phyloP scores from a whole-genome alignment of 495 filamentous ascomycete species.

The Penicillium psychrofluorescens region DNA sequence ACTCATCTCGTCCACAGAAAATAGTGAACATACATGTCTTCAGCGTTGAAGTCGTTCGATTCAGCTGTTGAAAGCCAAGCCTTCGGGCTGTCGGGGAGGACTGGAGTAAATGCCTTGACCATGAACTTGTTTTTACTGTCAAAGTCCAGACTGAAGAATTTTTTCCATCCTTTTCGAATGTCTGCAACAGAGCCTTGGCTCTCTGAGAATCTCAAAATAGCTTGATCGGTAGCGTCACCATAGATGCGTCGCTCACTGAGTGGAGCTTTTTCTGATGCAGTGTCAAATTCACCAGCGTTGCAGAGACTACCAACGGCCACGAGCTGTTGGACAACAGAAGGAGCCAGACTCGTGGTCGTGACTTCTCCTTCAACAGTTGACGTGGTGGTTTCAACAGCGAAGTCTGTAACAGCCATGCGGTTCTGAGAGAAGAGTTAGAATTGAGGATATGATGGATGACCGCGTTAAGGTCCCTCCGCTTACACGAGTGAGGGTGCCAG shows the following conservation, averaged over 20 bases:
- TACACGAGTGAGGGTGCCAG: conserved; percentile 57
- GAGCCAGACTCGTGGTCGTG: conserved; percentile 5
- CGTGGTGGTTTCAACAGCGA: conserved; percentile 11
- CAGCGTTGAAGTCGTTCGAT: conserved; percentile 5
- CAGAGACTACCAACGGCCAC: conserved; percentile 50
- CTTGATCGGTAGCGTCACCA: conserved; percentile 65
- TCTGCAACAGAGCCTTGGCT: conserved; percentile 33
- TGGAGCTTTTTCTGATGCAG: conserved; percentile 40
- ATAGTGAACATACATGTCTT: too few relatives aligned
- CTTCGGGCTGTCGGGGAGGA: neutral
- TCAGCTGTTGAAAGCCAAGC: conserved; percentile 9
- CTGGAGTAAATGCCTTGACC: conserved; percentile 28
- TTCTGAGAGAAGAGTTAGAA: conserved; percentile 26
- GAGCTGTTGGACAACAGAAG: conserved; percentile 36
- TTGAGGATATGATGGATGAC: too few relatives aligned
- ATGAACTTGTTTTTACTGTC: conserved; percentile 74
- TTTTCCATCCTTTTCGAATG: conserved; percentile 44
- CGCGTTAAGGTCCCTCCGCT: neutral
- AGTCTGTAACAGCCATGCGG: conserved; percentile 55
- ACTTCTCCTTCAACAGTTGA: conserved; percentile 33
- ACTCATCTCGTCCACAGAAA: too few relatives aligned
- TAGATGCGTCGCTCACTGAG: conserved; percentile 48
- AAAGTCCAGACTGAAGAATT: conserved; percentile 55
- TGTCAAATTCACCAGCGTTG: conserved; percentile 62
- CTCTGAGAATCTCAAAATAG: conserved; percentile 59